These are phyloP conservation scores for Schizochytrium sp. DNA, from an alignment of 108 stramenopile species.

Conservation along the genomic window DNA sequence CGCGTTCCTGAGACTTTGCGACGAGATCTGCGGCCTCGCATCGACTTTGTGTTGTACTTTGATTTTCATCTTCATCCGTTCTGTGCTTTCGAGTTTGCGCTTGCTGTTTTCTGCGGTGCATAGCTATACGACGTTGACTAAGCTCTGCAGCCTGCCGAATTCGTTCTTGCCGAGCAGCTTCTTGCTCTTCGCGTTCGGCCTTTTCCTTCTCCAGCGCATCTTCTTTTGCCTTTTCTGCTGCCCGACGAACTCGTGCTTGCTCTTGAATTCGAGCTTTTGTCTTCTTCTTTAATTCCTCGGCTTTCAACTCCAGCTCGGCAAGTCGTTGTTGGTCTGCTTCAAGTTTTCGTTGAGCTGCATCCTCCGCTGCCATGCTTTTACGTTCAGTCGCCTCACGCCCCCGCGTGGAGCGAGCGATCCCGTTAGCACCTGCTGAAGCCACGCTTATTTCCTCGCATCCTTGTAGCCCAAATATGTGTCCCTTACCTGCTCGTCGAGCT, in stretches of 20 bases:
- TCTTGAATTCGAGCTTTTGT: constrained; percentile 3
- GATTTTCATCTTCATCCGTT: background rate
- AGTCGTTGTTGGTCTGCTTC: background rate
- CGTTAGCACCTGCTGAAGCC: no score
- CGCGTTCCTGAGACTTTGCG: constrained; percentile 17
- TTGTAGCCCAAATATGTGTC: background rate
- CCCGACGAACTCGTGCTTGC: background rate
- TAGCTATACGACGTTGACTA: background rate
- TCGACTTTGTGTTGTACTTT: background rate
- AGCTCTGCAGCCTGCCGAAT: background rate
- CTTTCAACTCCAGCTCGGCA: background rate
- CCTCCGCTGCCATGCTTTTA: constrained; percentile 15
- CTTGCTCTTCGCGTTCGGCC: background rate
- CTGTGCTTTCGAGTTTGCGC: background rate
- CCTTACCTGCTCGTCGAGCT: background rate
- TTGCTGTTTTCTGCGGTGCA: constrained; percentile 13
- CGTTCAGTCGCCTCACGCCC: constrained; percentile 14
- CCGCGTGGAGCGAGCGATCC: background rate
- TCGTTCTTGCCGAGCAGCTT: background rate
- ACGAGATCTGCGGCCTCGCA: background rate
- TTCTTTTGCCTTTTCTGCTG: background rate
- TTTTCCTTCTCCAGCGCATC: background rate
- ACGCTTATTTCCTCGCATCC: background rate
- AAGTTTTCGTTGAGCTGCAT: background rate
- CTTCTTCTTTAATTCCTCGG: background rate